Percentiles rank a stretch among this genome's conserved stretches.
Evolutionary conservation across 306 rosid species (phyloP).

Genomic region (Quercus glauca): DNA sequence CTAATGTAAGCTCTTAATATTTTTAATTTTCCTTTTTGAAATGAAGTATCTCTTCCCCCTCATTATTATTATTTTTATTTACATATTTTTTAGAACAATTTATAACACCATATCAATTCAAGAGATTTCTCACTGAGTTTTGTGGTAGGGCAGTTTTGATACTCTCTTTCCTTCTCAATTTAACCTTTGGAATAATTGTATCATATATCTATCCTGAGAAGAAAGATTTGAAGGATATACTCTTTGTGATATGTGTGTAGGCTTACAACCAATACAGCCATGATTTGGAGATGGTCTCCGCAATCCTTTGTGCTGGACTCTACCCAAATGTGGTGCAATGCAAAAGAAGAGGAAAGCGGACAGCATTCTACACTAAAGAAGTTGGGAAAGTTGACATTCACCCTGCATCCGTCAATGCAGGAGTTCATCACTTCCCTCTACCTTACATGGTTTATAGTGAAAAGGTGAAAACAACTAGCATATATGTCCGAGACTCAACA

Average conservation of each 20-base stretch:
- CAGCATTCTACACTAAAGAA: slow-evolving; percentile 84
- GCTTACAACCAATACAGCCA: slow-evolving; percentile 84
- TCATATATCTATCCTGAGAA: slow-evolving; percentile 4
- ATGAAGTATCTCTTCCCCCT: not conserved
- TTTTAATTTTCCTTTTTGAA: slow-evolving; percentile 3
- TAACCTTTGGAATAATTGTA: not conserved
- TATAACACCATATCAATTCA: slow-evolving; percentile 4
- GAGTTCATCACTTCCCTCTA: slow-evolving; percentile 86
- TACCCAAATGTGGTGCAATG: slow-evolving; percentile 97
- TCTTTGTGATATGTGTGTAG: slow-evolving; percentile 37
- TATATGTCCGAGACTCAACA: slow-evolving; percentile 82
- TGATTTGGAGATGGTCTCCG: slow-evolving; percentile 95
- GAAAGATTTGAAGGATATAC: slow-evolving; percentile 13
- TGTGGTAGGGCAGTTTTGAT: not conserved
- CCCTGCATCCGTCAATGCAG: slow-evolving; percentile 94
- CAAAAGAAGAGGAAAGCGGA: slow-evolving; percentile 87
- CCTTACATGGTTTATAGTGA: slow-evolving; percentile 96
- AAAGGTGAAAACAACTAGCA: slow-evolving; percentile 82
- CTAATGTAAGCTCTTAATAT: slow-evolving; percentile 46
- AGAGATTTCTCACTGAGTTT: slow-evolving; percentile 2
- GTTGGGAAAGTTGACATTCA: slow-evolving; percentile 96
- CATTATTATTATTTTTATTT: slow-evolving; percentile 5
- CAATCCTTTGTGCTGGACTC: slow-evolving; percentile 92
- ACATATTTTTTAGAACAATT: not conserved
- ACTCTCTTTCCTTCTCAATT: slow-evolving; percentile 3